Percentiles rank a stretch among this genome's conserved stretches.
These are phyloP conservation scores for Fagus crenata DNA, from an alignment of 306 rosid species.

Conservation along the genomic window DNA sequence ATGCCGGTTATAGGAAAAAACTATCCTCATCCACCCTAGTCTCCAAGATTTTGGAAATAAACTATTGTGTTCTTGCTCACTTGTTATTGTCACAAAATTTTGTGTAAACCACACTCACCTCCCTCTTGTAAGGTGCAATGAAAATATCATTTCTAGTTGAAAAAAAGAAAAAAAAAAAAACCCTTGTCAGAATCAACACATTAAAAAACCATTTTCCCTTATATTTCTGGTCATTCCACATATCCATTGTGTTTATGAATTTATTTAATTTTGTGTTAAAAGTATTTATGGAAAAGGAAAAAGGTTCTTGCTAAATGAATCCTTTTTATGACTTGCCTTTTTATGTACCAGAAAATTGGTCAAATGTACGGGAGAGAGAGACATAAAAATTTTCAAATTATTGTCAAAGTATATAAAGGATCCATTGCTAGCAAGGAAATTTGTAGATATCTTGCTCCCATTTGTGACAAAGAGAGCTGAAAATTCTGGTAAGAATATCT, in stretches of 20 bases:
- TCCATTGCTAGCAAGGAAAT: constrained; percentile 53
- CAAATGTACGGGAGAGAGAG: constrained; percentile 67
- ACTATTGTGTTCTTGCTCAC: neutral
- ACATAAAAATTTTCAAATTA: constrained; percentile 61
- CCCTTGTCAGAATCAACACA: neutral
- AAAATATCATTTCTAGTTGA: neutral
- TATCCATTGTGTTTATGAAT: neutral
- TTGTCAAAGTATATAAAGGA: constrained; percentile 66
- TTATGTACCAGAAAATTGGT: constrained; percentile 64
- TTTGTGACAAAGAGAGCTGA: constrained; percentile 52
- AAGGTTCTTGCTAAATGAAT: neutral
- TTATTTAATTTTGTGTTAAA: neutral
- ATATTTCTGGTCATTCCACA: neutral
- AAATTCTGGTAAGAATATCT: constrained; percentile 55
- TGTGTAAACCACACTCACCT: neutral
- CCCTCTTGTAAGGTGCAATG: neutral
- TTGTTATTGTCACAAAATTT: neutral
- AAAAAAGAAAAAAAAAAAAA: neutral
- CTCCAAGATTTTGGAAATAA: neutral
- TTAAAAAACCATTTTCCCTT: neutral
- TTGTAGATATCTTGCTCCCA: constrained; percentile 66
- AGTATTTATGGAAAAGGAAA: neutral
- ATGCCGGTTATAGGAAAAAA: neutral
- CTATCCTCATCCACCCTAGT: neutral
- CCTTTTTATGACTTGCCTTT: constrained; percentile 8